Evolutionary conservation across 495 filamentous ascomycete genomes (phyloP).

Genomic region (Penicillium alfredii): DNA sequence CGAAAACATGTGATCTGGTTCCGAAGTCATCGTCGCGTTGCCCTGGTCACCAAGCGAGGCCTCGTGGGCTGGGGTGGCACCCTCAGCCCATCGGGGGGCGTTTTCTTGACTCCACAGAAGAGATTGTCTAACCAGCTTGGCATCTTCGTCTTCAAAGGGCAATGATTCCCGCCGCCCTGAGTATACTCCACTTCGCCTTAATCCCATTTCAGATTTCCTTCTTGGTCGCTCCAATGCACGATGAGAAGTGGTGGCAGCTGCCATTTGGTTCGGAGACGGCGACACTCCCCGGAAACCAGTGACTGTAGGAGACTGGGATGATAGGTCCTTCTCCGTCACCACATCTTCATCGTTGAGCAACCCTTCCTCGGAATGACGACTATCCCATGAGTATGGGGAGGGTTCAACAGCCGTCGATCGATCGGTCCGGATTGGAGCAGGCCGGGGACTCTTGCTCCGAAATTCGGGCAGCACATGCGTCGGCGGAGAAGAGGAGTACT

Average conservation of each 20-base stretch:
- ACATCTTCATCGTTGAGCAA: conserved; percentile 39
- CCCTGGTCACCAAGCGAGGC: conserved; percentile 43
- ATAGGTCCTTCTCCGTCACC: background rate
- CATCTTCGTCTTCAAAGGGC: conserved; percentile 60
- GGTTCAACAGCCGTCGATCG: conserved; percentile 48
- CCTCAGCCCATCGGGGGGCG: conserved; percentile 26
- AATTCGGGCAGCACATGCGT: conserved; percentile 12
- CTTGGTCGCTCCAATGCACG: conserved; percentile 31
- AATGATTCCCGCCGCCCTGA: conserved; percentile 40
- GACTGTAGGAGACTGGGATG: conserved; percentile 7
- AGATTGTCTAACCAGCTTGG: conserved; percentile 58
- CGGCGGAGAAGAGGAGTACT: conserved; percentile 23
- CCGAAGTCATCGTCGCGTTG: conserved; percentile 13
- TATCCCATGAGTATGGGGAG: conserved; percentile 64
- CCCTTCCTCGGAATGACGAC: conserved; percentile 58
- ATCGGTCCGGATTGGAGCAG: conserved; percentile 55
- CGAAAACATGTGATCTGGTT: conserved; percentile 17
- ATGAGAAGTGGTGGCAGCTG: conserved; percentile 31
- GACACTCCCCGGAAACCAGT: conserved; percentile 13
- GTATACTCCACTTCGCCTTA: conserved; percentile 45
- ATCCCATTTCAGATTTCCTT: conserved; percentile 30
- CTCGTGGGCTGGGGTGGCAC: conserved; percentile 32
- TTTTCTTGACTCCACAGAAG: conserved; percentile 37
- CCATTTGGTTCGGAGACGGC: conserved; percentile 20
- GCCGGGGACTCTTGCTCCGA: conserved; percentile 25